Evolutionary conservation across 73 alveolate genomes (phyloP).

Genomic region (Blepharisma japonicum): DNA sequence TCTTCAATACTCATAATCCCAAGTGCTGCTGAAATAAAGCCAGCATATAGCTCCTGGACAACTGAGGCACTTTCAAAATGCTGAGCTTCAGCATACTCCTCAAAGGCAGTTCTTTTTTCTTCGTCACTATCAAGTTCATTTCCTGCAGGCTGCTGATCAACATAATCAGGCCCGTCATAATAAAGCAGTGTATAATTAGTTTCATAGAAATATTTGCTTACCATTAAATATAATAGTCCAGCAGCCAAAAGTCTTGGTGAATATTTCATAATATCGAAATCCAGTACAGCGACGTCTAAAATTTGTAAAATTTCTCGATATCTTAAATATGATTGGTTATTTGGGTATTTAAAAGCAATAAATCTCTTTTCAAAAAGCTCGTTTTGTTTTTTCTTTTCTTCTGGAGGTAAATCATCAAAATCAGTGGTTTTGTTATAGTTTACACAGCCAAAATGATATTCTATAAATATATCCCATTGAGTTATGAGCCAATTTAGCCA

Average conservation of each 20-base stretch:
- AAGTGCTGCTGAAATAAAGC: slow-evolving; percentile 18
- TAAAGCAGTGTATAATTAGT: slow-evolving; percentile 15
- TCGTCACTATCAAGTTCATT: not conserved
- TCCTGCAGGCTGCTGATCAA: too few species aligned
- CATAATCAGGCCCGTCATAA: slow-evolving; percentile 2
- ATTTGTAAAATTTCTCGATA: not conserved
- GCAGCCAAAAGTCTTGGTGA: not conserved
- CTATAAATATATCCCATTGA: slow-evolving; percentile 39
- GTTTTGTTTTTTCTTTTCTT: not conserved
- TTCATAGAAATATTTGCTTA: slow-evolving; percentile 10
- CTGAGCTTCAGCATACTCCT: slow-evolving; percentile 2
- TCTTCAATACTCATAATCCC: slow-evolving; percentile 25
- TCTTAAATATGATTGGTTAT: not conserved
- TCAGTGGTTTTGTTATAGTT: not conserved
- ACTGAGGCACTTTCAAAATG: slow-evolving; percentile 26
- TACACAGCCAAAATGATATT: slow-evolving; percentile 27
- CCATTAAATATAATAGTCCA: slow-evolving; percentile 15
- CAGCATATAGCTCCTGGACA: slow-evolving; percentile 17
- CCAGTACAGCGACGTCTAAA: not conserved
- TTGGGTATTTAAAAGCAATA: not conserved
- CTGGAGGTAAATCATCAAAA: not conserved
- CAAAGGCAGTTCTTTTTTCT: slow-evolving; percentile 25
- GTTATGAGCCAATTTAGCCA: slow-evolving; percentile 46
- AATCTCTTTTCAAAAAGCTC: not conserved
- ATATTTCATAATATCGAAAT: not conserved